A percentile compares a stretch with the other conserved stretches of the same genome.
phyloP scores from a whole-genome alignment of 495 filamentous ascomycete species.

The Glutinoglossum americanum region DNA sequence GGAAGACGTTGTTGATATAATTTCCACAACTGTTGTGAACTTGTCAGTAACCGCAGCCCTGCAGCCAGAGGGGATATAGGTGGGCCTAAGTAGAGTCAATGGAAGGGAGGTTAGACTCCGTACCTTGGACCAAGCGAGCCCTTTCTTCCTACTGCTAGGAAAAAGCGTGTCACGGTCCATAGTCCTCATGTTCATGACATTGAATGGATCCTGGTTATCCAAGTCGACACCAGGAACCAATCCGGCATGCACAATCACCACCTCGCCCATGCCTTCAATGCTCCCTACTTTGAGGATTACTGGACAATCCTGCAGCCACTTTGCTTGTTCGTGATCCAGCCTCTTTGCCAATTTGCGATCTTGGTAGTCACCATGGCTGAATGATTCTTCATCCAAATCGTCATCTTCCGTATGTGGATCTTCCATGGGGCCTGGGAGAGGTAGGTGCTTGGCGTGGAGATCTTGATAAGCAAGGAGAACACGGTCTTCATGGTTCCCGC shows the following conservation, averaged over 20 bases:
- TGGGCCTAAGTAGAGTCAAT: background rate
- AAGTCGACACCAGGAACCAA: constrained; percentile 52
- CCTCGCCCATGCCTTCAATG: constrained; percentile 31
- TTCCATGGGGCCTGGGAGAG: constrained; percentile 7
- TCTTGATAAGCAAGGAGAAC: constrained; percentile 35
- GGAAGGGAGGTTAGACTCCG: constrained; percentile 9
- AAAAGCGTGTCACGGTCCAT: constrained; percentile 40
- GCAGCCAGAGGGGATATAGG: background rate
- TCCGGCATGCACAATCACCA: constrained; percentile 69
- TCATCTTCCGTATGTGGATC: constrained; percentile 5
- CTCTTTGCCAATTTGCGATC: constrained; percentile 27
- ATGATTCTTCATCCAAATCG: constrained; percentile 14
- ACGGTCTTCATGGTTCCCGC: constrained; percentile 86
- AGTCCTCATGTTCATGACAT: constrained; percentile 81
- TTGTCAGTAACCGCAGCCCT: background rate
- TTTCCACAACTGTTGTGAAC: constrained; percentile 28
- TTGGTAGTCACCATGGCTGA: constrained; percentile 18
- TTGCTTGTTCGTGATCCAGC: constrained; percentile 35
- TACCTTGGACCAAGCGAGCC: constrained; percentile 46
- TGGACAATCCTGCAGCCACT: constrained; percentile 51
- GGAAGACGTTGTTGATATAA: constrained; percentile 25
- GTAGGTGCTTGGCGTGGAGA: constrained; percentile 14
- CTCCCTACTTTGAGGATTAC: constrained; percentile 49
- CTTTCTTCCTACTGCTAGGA: constrained; percentile 33
- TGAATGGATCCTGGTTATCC: constrained; percentile 52